Evolutionary conservation across 768 basidiomycete genomes (phyloP).

Genomic region (Leucocoprinus leucothites): DNA sequence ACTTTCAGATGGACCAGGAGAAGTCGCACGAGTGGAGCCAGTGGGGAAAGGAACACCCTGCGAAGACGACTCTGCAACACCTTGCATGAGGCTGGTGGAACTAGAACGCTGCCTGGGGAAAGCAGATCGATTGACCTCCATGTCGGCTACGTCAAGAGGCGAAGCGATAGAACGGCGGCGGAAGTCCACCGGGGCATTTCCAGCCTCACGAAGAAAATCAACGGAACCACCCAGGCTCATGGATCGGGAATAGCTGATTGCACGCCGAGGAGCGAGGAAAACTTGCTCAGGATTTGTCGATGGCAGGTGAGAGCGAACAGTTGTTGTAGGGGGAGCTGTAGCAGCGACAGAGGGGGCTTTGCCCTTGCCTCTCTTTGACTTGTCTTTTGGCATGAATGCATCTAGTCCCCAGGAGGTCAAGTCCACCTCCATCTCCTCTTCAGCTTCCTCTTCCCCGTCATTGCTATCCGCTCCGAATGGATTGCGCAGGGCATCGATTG

Average conservation of each 20-base stretch:
- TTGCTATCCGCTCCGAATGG: constrained; percentile 69
- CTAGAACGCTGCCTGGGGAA: constrained; percentile 49
- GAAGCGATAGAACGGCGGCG: constrained; percentile 59
- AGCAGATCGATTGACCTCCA: constrained; percentile 37
- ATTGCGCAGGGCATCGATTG: constrained; percentile 65
- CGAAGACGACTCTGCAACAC: neutral
- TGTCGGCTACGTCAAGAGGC: constrained; percentile 50
- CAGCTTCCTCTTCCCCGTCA: constrained; percentile 42
- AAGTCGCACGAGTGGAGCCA: constrained; percentile 47
- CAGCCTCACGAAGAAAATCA: constrained; percentile 37
- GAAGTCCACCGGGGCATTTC: constrained; percentile 11
- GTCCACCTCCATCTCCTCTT: constrained; percentile 68
- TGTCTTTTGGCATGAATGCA: constrained; percentile 70
- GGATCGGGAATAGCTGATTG: constrained; percentile 48
- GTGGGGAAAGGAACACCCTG: constrained; percentile 59
- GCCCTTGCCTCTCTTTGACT: constrained; percentile 42
- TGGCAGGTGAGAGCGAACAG: constrained; percentile 41
- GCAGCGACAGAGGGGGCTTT: constrained; percentile 30
- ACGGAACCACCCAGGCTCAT: constrained; percentile 63
- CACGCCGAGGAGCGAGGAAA: constrained; percentile 29
- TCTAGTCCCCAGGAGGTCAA: constrained; percentile 84
- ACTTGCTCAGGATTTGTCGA: constrained; percentile 37
- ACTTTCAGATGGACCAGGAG: constrained; percentile 29
- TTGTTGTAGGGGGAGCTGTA: constrained; percentile 28
- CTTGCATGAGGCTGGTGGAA: constrained; percentile 43